Evolutionary conservation across 176 grass and related monocot genomes (phyloP).

Genomic region (Carex cristatella): DNA sequence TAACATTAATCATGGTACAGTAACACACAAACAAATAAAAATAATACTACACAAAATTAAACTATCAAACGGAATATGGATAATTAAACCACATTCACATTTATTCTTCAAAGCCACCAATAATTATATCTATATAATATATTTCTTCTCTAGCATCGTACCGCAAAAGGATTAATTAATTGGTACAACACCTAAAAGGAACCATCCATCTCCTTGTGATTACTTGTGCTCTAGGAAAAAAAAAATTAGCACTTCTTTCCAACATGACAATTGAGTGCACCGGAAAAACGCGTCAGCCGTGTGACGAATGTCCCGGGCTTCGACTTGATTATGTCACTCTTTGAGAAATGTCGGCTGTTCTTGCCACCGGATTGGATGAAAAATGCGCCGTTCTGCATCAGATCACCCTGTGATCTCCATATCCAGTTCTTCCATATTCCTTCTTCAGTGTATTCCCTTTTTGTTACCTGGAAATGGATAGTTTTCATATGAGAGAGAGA

Average conservation of each 20-base stretch:
- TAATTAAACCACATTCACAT: background rate
- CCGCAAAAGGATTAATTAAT: background rate
- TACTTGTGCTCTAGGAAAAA: background rate
- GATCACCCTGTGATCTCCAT: conserved; percentile 65
- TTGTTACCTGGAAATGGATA: conserved; percentile 32
- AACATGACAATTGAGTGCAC: conserved; percentile 35
- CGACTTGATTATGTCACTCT: conserved; percentile 47
- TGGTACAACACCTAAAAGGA: background rate
- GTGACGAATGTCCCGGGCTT: conserved; percentile 51
- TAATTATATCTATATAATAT: background rate
- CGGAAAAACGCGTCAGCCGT: conserved; percentile 60
- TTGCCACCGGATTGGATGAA: conserved; percentile 42
- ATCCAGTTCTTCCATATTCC: conserved; percentile 66
- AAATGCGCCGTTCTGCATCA: conserved; percentile 55
- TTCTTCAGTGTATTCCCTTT: conserved; percentile 39
- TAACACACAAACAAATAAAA: background rate
- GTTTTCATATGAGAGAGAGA: background rate
- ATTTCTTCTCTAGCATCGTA: background rate
- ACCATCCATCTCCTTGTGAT: background rate
- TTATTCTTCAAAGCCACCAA: background rate
- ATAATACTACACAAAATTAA: background rate
- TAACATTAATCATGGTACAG: background rate
- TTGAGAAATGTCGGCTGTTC: conserved; percentile 17
- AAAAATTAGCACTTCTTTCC: conserved; percentile 45
- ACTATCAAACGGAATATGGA: background rate